phyloP scores from a whole-genome alignment of 495 filamentous ascomycete genomes.

The Friedmanniomyces simplex region DNA sequence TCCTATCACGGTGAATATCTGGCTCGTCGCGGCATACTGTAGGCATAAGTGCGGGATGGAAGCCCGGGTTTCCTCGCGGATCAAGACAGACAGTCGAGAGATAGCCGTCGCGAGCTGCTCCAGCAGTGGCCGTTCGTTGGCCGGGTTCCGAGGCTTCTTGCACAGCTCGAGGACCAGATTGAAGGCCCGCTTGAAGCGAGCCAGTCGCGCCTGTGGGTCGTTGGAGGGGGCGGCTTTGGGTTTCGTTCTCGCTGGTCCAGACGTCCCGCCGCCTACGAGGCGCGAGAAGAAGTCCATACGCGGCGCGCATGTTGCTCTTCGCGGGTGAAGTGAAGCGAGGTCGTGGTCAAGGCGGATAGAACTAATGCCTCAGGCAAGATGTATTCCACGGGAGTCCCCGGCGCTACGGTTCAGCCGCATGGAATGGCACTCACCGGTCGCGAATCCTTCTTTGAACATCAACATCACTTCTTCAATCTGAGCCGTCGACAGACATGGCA shows the following conservation, averaged over 20 bases:
- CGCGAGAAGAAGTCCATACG: slow-evolving; percentile 61
- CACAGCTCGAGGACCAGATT: slow-evolving; percentile 66
- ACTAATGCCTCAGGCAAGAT: no score
- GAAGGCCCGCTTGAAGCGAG: slow-evolving; percentile 82
- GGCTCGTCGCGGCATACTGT: slow-evolving; percentile 66
- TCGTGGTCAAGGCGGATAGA: no score
- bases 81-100: slow-evolving; percentile 61
- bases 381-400: no score
- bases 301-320: background rate
- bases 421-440: no score
- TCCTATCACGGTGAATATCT: slow-evolving; percentile 76
- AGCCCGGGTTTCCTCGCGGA: slow-evolving; percentile 80
- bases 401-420: no score
- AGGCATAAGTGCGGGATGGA: slow-evolving; percentile 84
- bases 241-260: slow-evolving; percentile 43
- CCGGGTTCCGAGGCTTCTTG: slow-evolving; percentile 42
- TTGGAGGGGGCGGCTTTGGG: slow-evolving; percentile 44
- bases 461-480: no score
- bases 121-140: slow-evolving; percentile 41
- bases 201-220: slow-evolving; percentile 75
- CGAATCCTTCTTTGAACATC: no score
- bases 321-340: background rate
- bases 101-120: slow-evolving; percentile 33
- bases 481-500: no score
- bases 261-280: slow-evolving; percentile 75